Conservation (phyloP, 495 filamentous ascomycete genomes). For the Talaromyces trachyspermus region DNA sequence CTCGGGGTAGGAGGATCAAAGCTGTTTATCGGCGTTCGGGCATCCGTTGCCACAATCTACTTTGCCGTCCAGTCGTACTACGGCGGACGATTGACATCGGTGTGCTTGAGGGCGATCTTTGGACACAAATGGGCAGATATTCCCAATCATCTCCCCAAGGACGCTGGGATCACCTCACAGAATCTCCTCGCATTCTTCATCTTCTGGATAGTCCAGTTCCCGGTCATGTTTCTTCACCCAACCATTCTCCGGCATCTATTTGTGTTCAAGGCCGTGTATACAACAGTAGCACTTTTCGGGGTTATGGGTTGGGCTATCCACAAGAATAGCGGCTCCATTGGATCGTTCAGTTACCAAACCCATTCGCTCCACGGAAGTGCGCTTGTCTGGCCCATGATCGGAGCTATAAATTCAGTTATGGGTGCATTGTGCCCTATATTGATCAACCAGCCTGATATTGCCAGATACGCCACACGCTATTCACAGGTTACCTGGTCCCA, state of each 20-base stretch:
- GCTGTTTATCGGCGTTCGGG: too few relatives aligned
- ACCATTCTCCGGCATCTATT: conserved; percentile 39
- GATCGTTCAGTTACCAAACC: not conserved
- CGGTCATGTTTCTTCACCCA: conserved; percentile 47
- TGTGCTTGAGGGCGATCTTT: conserved; percentile 49
- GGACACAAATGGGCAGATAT: conserved; percentile 57
- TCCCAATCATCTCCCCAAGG: conserved; percentile 46
- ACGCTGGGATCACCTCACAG: conserved; percentile 20
- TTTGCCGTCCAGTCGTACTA: too few relatives aligned
- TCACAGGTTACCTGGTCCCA: not conserved
- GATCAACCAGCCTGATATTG: conserved; percentile 24
- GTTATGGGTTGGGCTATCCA: conserved; percentile 3
- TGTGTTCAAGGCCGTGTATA: not conserved
- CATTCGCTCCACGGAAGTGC: not conserved
- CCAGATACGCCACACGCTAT: conserved; percentile 20
- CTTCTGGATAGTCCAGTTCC: conserved; percentile 16
- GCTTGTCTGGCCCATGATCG: conserved; percentile 9
- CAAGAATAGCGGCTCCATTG: not conserved
- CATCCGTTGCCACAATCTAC: too few relatives aligned
- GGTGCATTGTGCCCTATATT: conserved; percentile 9
- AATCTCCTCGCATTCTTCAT: conserved; percentile 5
- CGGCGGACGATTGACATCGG: too few relatives aligned
- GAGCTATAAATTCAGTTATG: conserved; percentile 12
- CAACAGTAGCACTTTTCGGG: not conserved
- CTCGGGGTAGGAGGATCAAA: conserved; percentile 55